phyloP scores from a whole-genome alignment of 23 red algal genomes.

The Gracilariopsis chorda region DNA sequence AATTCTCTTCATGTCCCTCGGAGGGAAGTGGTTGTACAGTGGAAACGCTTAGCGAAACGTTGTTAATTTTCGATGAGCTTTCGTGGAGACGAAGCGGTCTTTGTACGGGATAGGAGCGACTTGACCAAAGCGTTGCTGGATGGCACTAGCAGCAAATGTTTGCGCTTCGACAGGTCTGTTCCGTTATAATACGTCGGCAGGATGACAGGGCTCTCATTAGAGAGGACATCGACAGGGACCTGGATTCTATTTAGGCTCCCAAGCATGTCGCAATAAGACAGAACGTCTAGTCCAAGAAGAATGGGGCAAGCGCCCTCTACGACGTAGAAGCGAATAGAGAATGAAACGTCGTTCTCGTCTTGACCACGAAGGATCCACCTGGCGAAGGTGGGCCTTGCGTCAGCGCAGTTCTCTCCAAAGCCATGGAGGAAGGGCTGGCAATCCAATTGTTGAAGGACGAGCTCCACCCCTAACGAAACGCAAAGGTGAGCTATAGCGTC shows the following conservation, averaged over 20 bases:
- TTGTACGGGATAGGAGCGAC: not conserved
- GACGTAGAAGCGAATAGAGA: not conserved
- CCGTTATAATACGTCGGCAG: not conserved
- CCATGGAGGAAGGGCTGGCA: slow-evolving; percentile 24
- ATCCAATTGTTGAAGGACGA: not conserved
- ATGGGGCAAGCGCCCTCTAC: not conserved
- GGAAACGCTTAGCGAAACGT: too few relatives aligned
- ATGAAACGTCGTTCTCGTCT: not conserved
- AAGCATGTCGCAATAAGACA: not conserved
- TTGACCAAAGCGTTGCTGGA: not conserved
- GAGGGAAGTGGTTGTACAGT: too few relatives aligned
- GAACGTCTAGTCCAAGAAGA: not conserved
- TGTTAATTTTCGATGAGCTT: not conserved
- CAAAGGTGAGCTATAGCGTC: not conserved
- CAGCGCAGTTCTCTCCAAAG: too few relatives aligned
- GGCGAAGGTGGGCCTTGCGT: not conserved
- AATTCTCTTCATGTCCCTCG: too few relatives aligned
- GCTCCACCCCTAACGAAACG: not conserved
- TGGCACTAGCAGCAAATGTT: not conserved
- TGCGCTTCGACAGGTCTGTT: not conserved
- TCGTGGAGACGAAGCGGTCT: not conserved
- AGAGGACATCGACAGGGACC: not conserved
- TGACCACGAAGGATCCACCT: not conserved
- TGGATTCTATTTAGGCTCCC: not conserved
- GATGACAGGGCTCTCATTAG: not conserved